Base-by-base conservation (phyloP, 306 rosid species). In the Astragalus membranaceus region DNA sequence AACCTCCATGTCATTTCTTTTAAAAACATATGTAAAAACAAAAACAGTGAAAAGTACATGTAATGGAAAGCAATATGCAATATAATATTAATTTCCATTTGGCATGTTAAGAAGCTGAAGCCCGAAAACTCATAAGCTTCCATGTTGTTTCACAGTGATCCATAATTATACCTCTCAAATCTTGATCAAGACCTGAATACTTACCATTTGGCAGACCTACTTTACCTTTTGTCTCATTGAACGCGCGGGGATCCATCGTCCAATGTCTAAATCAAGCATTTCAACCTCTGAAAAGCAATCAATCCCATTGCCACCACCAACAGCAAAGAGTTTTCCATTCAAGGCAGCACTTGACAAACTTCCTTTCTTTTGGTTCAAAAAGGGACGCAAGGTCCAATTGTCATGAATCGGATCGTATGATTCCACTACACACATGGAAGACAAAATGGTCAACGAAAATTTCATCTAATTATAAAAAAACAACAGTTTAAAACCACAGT, bases 221-320 rank as follows among this genome's bases (percentile, higher is more conserved):
- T 54, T 61, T 82, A 91, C 99, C 96, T 84, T 94, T 4, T 91
- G 78, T 48, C 80, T 77, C 97, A 94, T 88, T 23, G 97, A 91
- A 70, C 88, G 86, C 2, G 87, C 61, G 65, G 37, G 35, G 54
- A 94, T 91, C 99, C 97, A 91, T 58, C 88, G 80, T 35, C 95
- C 99, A 76, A 88, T 49, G 58, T 91, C 95, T 39, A 87, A 65
- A 81, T 94, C 99, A 39, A 94, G 92, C 99, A 94, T 94, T 74
- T 94, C 99, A 75, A 89, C 96, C 44, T 82, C 82, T 48, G 91
- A 82, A 72, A 80, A 94, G 72, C 86, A 78, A 7, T 83, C 83
- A 23, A 63, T 15, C 36, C 96, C 92, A 74, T 94, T 84, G 48
- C 97, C 99, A 3, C 97, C 96, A 49, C 97, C 99, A 69, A 94